Base-by-base conservation (phyloP, 208 protist genomes). In the Acanthamoeba sp. region DNA sequence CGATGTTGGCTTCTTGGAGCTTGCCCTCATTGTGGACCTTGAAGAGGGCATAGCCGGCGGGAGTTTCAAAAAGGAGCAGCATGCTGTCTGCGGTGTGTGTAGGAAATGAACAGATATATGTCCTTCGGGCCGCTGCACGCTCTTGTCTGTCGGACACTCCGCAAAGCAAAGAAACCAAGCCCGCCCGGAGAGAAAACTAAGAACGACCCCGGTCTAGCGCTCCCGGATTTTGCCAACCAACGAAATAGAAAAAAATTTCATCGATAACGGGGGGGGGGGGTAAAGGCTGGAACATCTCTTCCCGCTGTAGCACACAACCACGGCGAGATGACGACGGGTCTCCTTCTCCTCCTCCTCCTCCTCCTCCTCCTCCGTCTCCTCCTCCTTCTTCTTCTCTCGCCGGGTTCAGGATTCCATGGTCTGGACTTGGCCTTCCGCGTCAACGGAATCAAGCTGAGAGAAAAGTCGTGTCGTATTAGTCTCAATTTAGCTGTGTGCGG, bases 11-110 rank as follows among this genome's bases (percentile, higher is more conserved):
- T n/a, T 99, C 97, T 96, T 98, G 97, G 29, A 99, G 93, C 96
- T 98, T 99, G 96, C 97, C 94, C 95, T 99, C 94, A 97, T 99
- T 95, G 16, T 95, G 36, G 24, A 99, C 98, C 94, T 99, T 99
- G 96, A 99, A 99, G 20, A 99, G 98, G 57, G 99, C 99, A 93
- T 99, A 99, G 50, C 99, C 99, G 38, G 99, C 99, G 14, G 99
- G 97, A 32, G 99, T 99, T 97, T 99, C 99, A 80, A 99, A 99
- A 57, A 99, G 97, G 10, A 99, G 98, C 88, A 99, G 99, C 96
- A 99, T 98, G 62, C 0, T 89, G 38, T 73, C 7, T 62, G 55
- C 24, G 55, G 55, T 69, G 59, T 69, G 59, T 69, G 59, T 34
- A 14, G 9, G 59, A 24, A 27, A 16, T 69, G 59, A 29, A n/a